A percentile compares a stretch with the other conserved stretches of the same genome.
phyloP scores from a whole-genome alignment of 192 early-diverging fungal species.

The Gryganskiella cystojenkinii region DNA sequence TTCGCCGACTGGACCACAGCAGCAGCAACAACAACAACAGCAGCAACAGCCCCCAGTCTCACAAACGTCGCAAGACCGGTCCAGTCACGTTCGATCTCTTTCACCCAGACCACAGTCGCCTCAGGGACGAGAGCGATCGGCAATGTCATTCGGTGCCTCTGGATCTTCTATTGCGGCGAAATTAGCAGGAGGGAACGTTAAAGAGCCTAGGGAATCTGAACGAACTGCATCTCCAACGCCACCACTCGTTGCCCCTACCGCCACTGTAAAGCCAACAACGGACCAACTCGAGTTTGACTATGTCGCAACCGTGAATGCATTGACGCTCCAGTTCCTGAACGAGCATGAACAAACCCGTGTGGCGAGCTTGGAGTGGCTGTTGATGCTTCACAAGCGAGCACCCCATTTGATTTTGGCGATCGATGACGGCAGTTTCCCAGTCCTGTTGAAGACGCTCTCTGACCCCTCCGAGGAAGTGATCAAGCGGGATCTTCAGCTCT shows the following conservation, averaged over 20 bases:
- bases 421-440: constrained; percentile 89
- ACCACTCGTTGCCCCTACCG: no score
- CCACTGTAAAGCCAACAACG: constrained; percentile 4
- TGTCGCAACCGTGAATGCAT: constrained; percentile 78
- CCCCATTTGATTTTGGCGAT: constrained; percentile 88
- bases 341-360: constrained; percentile 94
- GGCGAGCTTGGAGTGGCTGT: constrained; percentile 93
- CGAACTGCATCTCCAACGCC: constrained; percentile 12
- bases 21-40: no score
- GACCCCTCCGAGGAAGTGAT: constrained; percentile 97
- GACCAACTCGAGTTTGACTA: constrained; percentile 78
- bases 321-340: constrained; percentile 84
- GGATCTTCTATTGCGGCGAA: constrained; percentile 51
- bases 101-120: constrained; percentile 41
- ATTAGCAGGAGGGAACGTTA: not conserved
- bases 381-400: constrained; percentile 96
- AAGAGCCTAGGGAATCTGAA: constrained; percentile 18
- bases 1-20: constrained; percentile 2
- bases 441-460: constrained; percentile 90
- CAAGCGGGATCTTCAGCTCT: constrained; percentile 88
- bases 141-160: constrained; percentile 43
- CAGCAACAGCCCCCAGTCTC: no score
- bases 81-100: constrained; percentile 1
- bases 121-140: constrained; percentile 43
- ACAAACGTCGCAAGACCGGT: constrained; percentile 18